A percentile compares a stretch with the other conserved stretches of the same genome.
These are phyloP conservation scores for Candida pseudocylindracea DNA, from an alignment of 1,139 yeast genomes.

Conservation along the genomic window DNA sequence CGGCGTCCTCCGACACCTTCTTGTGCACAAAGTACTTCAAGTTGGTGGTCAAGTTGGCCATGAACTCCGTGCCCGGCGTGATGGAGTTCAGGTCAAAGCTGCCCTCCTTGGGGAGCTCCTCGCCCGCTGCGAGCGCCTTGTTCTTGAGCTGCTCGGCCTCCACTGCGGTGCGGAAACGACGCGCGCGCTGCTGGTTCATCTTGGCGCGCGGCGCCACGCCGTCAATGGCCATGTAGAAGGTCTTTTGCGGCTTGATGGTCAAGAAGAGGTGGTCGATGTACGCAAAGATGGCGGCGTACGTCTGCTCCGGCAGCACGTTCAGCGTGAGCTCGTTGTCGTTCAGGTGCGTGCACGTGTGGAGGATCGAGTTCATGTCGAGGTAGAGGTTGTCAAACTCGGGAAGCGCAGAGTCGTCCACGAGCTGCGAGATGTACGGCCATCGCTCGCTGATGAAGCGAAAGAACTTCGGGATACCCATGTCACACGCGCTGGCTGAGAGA, in stretches of 20 bases:
- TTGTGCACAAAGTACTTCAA: constrained; percentile 81
- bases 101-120: constrained; percentile 39
- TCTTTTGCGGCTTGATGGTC: constrained; percentile 66
- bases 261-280: constrained; percentile 88
- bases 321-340: constrained; percentile 38
- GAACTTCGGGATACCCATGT: constrained; percentile 86
- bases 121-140: constrained; percentile 41
- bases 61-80: constrained; percentile 97
- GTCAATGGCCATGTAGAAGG: constrained; percentile 94
- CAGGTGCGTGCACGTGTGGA: constrained; percentile 83
- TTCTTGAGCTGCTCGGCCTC: constrained; percentile 68
- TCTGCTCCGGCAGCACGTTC: constrained; percentile 70
- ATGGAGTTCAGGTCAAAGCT: constrained; percentile 90
- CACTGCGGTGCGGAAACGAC: constrained; percentile 87
- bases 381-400: constrained; percentile 71
- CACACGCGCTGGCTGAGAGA: too few species aligned
- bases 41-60: constrained; percentile 74
- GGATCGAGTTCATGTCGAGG: constrained; percentile 55
- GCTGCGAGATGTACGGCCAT: constrained; percentile 92
- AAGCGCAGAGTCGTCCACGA: constrained; percentile 63
- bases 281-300: constrained; percentile 80
- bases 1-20: constrained; percentile 74
- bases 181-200: constrained; percentile 96
- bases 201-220: constrained; percentile 99
- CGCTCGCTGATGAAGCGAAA: constrained; percentile 94